A percentile compares a stretch with the other conserved stretches of the same genome.
Conservation (phyloP, 176 grass and related monocot genomes). For the Stipa capillata region DNA sequence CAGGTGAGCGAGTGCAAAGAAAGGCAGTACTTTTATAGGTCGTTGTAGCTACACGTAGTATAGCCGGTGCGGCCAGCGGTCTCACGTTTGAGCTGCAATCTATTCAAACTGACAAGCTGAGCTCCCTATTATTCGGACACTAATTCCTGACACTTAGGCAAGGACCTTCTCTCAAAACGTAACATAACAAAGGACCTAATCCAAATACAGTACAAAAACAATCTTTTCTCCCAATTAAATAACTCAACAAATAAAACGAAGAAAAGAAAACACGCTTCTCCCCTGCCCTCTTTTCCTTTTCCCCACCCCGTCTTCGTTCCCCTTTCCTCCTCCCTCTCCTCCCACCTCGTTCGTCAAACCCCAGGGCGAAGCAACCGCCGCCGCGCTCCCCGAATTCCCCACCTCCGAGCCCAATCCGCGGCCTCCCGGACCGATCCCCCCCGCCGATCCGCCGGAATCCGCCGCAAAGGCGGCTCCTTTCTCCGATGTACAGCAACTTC, state of each 20-base stretch:
- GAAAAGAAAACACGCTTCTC: slow-evolving; percentile 27
- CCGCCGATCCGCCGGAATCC: slow-evolving; percentile 31
- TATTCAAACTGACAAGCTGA: too few relatives aligned
- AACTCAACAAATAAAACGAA: neutral
- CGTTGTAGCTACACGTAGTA: too few relatives aligned
- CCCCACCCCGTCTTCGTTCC: slow-evolving; percentile 23
- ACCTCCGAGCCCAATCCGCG: neutral
- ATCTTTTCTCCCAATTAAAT: neutral
- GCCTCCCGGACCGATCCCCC: neutral
- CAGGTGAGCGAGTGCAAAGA: too few relatives aligned
- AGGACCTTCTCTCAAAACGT: too few relatives aligned
- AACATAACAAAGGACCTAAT: neutral
- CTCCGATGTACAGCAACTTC: slow-evolving; percentile 99
- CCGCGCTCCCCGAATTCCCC: slow-evolving; percentile 1
- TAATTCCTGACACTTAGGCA: too few relatives aligned
- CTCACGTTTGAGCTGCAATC: too few relatives aligned
- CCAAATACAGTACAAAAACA: neutral
- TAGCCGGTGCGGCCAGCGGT: too few relatives aligned
- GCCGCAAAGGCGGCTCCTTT: slow-evolving; percentile 30
- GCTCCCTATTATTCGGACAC: too few relatives aligned
- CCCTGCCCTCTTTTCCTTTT: neutral
- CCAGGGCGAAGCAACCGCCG: too few relatives aligned
- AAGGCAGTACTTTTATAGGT: too few relatives aligned
- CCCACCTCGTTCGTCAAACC: slow-evolving; percentile 48
- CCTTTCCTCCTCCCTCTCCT: too few relatives aligned